Evolutionary conservation across 192 early-diverging fungal genomes (phyloP).

Genomic region (Diversispora eburnea): DNA sequence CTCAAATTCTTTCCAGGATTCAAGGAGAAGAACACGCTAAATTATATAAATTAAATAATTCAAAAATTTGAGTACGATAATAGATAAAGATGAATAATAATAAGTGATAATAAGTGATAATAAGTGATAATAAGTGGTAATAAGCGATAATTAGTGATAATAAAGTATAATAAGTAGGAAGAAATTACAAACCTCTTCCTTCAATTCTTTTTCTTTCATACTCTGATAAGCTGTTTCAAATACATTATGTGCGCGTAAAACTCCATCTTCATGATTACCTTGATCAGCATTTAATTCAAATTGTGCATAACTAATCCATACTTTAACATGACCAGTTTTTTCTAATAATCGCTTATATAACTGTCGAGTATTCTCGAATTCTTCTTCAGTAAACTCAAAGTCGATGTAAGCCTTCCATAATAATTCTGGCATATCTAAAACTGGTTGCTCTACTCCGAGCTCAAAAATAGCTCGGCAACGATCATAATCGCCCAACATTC

Average conservation of each 20-base stretch:
- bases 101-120: no score
- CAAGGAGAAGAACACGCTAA: constrained; percentile 77
- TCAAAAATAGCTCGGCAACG: constrained; percentile 86
- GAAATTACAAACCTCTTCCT: constrained; percentile 63
- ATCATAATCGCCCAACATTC: constrained; percentile 79
- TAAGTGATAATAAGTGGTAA: no score
- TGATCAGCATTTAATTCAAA: constrained; percentile 74
- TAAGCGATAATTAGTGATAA: no score
- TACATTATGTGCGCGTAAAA: constrained; percentile 61
- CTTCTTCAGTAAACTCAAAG: constrained; percentile 82
- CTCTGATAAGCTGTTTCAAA: constrained; percentile 72
- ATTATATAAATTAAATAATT: constrained; percentile 1
- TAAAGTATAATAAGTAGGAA: neutral
- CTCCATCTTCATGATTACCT: constrained; percentile 41
- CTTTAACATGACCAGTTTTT: constrained; percentile 93
- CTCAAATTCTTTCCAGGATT: constrained; percentile 90
- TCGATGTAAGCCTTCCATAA: constrained; percentile 99
- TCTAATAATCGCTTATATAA: constrained; percentile 84
- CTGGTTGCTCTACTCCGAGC: constrained; percentile 82
- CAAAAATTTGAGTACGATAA: neutral
- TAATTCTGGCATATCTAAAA: constrained; percentile 96
- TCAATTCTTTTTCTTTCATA: constrained; percentile 67
- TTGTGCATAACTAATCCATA: constrained; percentile 91
- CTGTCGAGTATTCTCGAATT: constrained; percentile 70
- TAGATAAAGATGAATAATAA: no score